Evolutionary conservation across 1,284 basidiomycete species (phyloP).

Genomic region (Malassezia dermatis): DNA sequence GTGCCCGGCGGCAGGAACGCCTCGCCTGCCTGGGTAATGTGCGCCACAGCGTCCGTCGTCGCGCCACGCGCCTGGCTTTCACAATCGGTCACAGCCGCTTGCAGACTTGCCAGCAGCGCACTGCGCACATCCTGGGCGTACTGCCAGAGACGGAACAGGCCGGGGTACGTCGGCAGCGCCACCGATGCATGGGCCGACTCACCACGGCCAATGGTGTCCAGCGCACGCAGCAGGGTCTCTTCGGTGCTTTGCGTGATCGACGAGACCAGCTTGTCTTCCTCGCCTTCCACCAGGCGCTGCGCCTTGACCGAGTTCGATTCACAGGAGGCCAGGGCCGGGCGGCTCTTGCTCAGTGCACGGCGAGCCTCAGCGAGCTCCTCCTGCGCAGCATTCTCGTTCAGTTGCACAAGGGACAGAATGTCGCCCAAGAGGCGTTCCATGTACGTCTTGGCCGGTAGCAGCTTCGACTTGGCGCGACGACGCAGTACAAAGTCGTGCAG

Average conservation of each 20-base stretch:
- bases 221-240: slow-evolving; percentile 56
- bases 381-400: slow-evolving; percentile 76
- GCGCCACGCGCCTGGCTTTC: slow-evolving; percentile 71
- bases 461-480: slow-evolving; percentile 89
- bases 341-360: slow-evolving; percentile 60
- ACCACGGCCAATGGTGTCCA: slow-evolving; percentile 69
- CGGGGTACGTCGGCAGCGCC: slow-evolving; percentile 65
- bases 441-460: slow-evolving; percentile 88
- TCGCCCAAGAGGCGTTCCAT: slow-evolving; percentile 78
- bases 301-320: slow-evolving; percentile 62
- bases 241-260: slow-evolving; percentile 55
- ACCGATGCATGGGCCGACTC: slow-evolving; percentile 51
- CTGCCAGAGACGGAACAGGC: slow-evolving; percentile 73
- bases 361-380: slow-evolving; percentile 67
- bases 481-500: slow-evolving; percentile 88
- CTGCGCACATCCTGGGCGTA: slow-evolving; percentile 75
- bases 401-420: slow-evolving; percentile 71
- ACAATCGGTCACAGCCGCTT: slow-evolving; percentile 66
- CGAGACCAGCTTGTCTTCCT: slow-evolving; percentile 64
- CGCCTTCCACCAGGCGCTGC: slow-evolving; percentile 65
- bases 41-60: slow-evolving; percentile 63
- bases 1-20: slow-evolving; percentile 59
- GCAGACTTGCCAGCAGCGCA: slow-evolving; percentile 68
- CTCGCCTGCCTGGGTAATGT: slow-evolving; percentile 62
- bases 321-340: slow-evolving; percentile 80